These are phyloP conservation scores for Ophiostoma pallidulum DNA, from an alignment of 2,329 filamentous ascomycete genomes.

Conservation along the genomic window DNA sequence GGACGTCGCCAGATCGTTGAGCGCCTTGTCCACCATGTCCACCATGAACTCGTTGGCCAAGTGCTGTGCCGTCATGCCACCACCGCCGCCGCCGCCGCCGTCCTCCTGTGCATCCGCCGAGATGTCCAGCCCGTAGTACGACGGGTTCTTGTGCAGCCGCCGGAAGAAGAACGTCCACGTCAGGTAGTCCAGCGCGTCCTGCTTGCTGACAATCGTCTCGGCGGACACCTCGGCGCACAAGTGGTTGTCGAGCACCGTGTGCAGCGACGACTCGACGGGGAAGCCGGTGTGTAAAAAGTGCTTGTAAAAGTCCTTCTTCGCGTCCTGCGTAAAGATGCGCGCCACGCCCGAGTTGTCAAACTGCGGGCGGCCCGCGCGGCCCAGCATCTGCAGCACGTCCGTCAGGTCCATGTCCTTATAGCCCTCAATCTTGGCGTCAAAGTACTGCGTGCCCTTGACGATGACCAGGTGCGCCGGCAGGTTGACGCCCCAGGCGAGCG, in stretches of 20 bases:
- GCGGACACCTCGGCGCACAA: conserved; percentile 89
- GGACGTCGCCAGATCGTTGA: conserved; percentile 72
- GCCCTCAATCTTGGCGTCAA: conserved; percentile 92
- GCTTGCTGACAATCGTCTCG: conserved; percentile 85
- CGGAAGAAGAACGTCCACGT: conserved; percentile 99
- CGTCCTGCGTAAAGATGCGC: conserved; percentile 91
- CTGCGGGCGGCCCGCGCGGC: conserved; percentile 87
- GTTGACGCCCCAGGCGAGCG: conserved; percentile 96
- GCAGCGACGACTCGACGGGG: conserved; percentile 89
- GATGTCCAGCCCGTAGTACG: conserved; percentile 93
- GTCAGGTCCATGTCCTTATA: conserved; percentile 99
- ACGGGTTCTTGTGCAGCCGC: conserved; percentile 92
- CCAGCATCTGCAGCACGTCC: conserved; percentile 95
- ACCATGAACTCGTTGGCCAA: conserved; percentile 93
- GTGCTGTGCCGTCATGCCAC: conserved; percentile 61
- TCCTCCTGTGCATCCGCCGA: conserved; percentile 60
- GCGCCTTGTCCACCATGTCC: conserved; percentile 77
- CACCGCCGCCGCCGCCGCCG: not conserved
- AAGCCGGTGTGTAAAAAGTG: conserved; percentile 98
- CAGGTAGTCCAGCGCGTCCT: conserved; percentile 93
- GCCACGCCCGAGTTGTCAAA: conserved; percentile 95
- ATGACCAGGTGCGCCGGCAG: conserved; percentile 93
- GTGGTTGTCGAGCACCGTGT: conserved; percentile 96
- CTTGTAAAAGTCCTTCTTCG: conserved; percentile 99
- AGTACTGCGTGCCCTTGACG: conserved; percentile 97